Evolutionary conservation across 2,329 filamentous ascomycete species (phyloP).

Genomic region (Monosporascus ibericus): DNA sequence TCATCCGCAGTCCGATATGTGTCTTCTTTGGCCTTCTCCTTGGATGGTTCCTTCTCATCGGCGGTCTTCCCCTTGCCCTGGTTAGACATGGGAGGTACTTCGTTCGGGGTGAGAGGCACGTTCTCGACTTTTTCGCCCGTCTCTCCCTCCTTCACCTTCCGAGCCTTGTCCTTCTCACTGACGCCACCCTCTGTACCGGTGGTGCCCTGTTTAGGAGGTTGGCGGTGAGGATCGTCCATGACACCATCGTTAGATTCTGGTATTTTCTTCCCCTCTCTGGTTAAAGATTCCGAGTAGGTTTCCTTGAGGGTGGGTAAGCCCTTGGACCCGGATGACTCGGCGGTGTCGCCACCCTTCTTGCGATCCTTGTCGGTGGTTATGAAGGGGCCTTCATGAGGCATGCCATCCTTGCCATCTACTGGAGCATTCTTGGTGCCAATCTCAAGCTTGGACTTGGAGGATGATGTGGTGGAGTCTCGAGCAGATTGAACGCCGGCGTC

Average conservation of each 20-base stretch:
- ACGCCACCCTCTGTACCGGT: constrained; percentile 87
- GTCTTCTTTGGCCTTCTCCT: constrained; percentile 36
- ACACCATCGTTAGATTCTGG: constrained; percentile 69
- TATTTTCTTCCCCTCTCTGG: constrained; percentile 55
- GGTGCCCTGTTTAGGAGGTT: constrained; percentile 74
- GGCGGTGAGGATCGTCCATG: constrained; percentile 82
- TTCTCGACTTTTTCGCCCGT: constrained; percentile 63
- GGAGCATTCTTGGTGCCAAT: constrained; percentile 68
- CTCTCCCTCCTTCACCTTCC: constrained; percentile 60
- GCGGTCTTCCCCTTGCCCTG: constrained; percentile 68
- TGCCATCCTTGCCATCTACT: constrained; percentile 88
- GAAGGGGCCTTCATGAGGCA: constrained; percentile 82
- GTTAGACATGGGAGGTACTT: constrained; percentile 73
- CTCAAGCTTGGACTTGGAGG: constrained; percentile 33
- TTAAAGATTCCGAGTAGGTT: constrained; percentile 43
- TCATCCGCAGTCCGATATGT: constrained; percentile 29
- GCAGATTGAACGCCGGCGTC: constrained; percentile 10
- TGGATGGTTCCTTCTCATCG: constrained; percentile 20
- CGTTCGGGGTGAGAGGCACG: constrained; percentile 77
- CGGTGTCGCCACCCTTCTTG: constrained; percentile 24
- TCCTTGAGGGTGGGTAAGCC: constrained; percentile 41
- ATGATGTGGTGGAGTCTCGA: constrained; percentile 24
- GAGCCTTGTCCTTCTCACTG: constrained; percentile 75
- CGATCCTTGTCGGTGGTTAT: constrained; percentile 50
- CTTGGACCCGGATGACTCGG: constrained; percentile 29